Base-by-base conservation (phyloP, 1,139 yeast genomes). In the Eremothecium gossypii region DNA sequence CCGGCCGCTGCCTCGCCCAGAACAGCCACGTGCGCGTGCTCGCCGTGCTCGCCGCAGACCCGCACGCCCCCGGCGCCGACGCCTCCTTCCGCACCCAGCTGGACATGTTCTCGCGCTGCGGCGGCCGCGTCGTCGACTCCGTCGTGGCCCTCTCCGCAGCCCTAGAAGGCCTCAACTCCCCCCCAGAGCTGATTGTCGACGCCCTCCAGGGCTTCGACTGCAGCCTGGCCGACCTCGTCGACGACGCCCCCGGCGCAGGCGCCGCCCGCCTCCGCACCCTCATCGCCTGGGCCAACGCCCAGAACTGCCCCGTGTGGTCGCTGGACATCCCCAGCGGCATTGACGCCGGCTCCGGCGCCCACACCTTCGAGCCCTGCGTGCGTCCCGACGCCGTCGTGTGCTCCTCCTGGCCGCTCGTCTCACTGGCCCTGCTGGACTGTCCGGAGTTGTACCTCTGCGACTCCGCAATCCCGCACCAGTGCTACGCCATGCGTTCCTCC, bases 181-280 rank as follows among this genome's bases (percentile, higher is more conserved):
- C 95, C 0, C 77, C 82, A 12, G 95, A 85, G 57, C 67, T 86
- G 43, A 73, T 86, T 10, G 57, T 86, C 28, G 96, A 86, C 60
- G 93, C 87, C 0, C 67, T 86, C 50, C 87, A 84, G 60, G 95
- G 95, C 1, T 83, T 77, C 50, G 94, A 84, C 53, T 76, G 77
- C 37, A 83, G 77, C 46, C 63, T 85, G 41, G 49, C 54, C 9
- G 75, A 71, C 46, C 55, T 73, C 40, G 63, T 70, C 64, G 41
- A 76, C 71, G 40, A 81, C 76, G 57, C 64, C n/a, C 54, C 40
- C 10, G 32, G 30, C 35, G 27, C 47, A 8, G 44, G 45, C 32
- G 42, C 47, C 31, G 41, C 44, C 8, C 51, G 51, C 37, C 46
- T 53, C 9, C 40, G 49, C n/a, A 53, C 50, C 28, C 48, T 82